A percentile compares a stretch with the other conserved stretches of the same genome.
phyloP scores from a whole-genome alignment of 2,329 filamentous ascomycete species.

The Coniella lustricola region DNA sequence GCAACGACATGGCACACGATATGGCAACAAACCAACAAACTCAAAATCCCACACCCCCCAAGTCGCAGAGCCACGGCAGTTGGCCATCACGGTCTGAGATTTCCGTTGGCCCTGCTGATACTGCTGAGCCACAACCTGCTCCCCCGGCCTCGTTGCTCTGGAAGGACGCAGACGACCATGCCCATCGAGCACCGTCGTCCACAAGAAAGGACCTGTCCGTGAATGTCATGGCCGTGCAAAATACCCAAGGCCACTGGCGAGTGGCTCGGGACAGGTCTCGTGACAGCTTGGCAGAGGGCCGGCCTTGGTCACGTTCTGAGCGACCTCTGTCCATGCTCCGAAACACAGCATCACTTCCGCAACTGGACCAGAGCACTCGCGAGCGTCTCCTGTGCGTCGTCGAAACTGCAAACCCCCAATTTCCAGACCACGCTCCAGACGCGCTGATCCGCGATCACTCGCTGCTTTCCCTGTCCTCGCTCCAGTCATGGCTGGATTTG shows the following conservation, averaged over 20 bases:
- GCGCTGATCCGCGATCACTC: constrained; percentile 40
- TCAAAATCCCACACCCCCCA: constrained; percentile 8
- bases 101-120: neutral
- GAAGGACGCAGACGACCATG: neutral
- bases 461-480: constrained; percentile 39
- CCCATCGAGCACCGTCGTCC: neutral
- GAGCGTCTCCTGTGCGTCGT: constrained; percentile 42
- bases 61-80: neutral
- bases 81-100: neutral
- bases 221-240: neutral
- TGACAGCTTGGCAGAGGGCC: neutral
- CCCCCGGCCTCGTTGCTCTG: neutral
- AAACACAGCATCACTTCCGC: constrained; percentile 18
- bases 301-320: constrained; percentile 12
- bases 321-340: constrained; percentile 23
- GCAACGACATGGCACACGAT: neutral
- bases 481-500: constrained; percentile 51
- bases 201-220: neutral
- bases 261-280: neutral
- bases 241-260: neutral
- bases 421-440: constrained; percentile 33
- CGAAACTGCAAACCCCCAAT: constrained; percentile 31
- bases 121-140: neutral
- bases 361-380: constrained; percentile 34
- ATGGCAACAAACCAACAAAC: constrained; percentile 1